Conservation (phyloP, 306 rosid genomes). For the Dicorynia guianensis region DNA sequence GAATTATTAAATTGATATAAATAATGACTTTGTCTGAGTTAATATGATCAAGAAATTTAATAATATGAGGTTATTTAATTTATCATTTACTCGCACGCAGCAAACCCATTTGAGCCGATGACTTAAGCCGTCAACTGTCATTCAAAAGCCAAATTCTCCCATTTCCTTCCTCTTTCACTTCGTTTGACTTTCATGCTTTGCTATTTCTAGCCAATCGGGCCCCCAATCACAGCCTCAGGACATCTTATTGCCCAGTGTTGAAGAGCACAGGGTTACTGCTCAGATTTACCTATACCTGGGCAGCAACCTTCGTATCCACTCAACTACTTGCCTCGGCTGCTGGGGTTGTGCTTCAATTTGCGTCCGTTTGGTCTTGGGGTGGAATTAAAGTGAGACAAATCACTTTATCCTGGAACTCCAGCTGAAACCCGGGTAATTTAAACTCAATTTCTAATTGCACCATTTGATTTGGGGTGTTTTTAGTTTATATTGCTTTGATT, state of each 20-base stretch:
- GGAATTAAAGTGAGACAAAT: conserved; percentile 32
- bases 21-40: no score
- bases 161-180: not conserved
- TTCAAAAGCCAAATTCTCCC: not conserved
- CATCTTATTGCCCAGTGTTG: not conserved
- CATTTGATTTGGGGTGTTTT: conserved; percentile 24
- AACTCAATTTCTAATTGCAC: not conserved
- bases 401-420: conserved; percentile 27
- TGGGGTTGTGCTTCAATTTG: conserved; percentile 41
- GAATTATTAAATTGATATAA: no score
- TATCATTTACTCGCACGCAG: no score
- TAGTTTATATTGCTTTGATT: conserved; percentile 12
- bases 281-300: conserved; percentile 14
- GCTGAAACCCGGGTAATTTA: conserved; percentile 50
- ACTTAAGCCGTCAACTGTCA: not conserved
- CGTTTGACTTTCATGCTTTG: conserved; percentile 7
- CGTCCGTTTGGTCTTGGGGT: conserved; percentile 3
- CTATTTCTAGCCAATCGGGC: not conserved
- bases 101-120: no score
- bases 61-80: no score
- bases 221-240: not conserved
- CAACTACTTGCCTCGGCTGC: not conserved
- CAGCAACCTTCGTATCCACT: conserved; percentile 26
- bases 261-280: not conserved
- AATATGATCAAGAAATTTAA: no score